phyloP scores from a whole-genome alignment of 108 stramenopile species.

The Cyclotella sp. region DNA sequence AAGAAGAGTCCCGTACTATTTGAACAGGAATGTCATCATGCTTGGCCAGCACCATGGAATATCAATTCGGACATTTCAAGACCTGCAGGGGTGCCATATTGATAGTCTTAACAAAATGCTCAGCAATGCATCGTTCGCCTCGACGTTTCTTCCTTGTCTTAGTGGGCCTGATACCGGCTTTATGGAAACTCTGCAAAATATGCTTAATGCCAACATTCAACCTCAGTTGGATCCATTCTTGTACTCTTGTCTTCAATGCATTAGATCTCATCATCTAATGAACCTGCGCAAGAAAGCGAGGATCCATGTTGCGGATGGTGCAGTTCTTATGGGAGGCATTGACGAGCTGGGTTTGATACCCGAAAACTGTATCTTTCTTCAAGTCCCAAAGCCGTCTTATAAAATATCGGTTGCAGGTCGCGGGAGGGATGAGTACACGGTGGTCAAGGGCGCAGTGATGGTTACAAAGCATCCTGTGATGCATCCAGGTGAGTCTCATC shows the following conservation, averaged over 20 bases:
- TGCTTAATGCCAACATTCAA: constrained; percentile 15
- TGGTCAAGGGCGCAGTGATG: constrained; percentile 3
- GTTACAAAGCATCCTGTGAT: constrained; percentile 6
- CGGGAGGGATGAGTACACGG: not conserved
- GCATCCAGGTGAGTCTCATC: constrained; percentile 1
- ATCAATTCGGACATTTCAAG: constrained; percentile 3
- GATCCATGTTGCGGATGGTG: constrained; percentile 22
- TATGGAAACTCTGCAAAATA: constrained; percentile 10
- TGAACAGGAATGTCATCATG: constrained; percentile 41
- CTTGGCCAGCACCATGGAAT: constrained; percentile 13
- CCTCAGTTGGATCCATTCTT: constrained; percentile 33
- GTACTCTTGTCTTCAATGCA: constrained; percentile 28
- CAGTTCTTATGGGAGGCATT: constrained; percentile 5
- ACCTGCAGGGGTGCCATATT: constrained; percentile 14
- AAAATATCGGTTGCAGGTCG: too few species aligned
- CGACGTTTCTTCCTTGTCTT: constrained; percentile 7
- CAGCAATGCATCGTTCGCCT: not conserved
- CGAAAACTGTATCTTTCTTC: constrained; percentile 3
- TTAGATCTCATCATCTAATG: constrained; percentile 34
- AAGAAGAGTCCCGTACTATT: constrained; percentile 31
- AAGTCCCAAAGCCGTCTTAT: not conserved
- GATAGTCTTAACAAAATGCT: constrained; percentile 35
- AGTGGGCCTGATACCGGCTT: constrained; percentile 27
- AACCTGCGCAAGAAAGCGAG: constrained; percentile 30
- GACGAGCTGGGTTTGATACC: constrained; percentile 8